phyloP scores from a whole-genome alignment of 352 stramenopile species.

The Phytopythium aichiense region DNA sequence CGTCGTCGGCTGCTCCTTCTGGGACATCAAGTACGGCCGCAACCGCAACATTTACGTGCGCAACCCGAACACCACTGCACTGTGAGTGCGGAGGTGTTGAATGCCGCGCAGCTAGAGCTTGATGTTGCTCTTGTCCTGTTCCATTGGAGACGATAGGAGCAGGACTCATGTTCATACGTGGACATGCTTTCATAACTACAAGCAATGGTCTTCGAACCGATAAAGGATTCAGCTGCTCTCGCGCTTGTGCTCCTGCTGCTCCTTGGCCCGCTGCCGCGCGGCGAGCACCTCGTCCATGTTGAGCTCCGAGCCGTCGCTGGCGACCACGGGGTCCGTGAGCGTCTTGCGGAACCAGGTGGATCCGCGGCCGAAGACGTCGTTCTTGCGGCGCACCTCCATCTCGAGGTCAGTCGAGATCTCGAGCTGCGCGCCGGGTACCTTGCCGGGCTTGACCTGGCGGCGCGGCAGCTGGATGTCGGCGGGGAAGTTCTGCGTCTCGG shows the following conservation, averaged over 20 bases:
- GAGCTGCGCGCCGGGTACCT: constrained; percentile 33
- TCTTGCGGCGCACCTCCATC: constrained; percentile 75
- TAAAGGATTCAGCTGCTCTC: not conserved
- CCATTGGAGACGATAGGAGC: not conserved
- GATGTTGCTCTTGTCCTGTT: not conserved
- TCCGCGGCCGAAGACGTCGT: constrained; percentile 70
- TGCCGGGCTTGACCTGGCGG: constrained; percentile 79
- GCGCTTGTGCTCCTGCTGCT: constrained; percentile 18
- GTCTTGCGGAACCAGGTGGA: constrained; percentile 81
- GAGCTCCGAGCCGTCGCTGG: constrained; percentile 69
- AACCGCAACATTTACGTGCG: constrained; percentile 31
- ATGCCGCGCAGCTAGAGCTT: no score
- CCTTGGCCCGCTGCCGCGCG: constrained; percentile 42
- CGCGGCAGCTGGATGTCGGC: constrained; percentile 61
- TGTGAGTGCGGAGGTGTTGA: not conserved
- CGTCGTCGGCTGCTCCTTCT: constrained; percentile 47
- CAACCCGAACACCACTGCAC: not conserved
- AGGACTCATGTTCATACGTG: not conserved
- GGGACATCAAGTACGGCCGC: constrained; percentile 43
- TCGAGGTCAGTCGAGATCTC: constrained; percentile 55
- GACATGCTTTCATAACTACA: not conserved
- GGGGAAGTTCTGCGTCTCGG: constrained; percentile 75
- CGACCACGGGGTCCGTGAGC: constrained; percentile 72
- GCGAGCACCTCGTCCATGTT: constrained; percentile 82
- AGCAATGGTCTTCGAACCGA: no score